Evolutionary conservation across 2,329 filamentous ascomycete genomes (phyloP), one percentile per base, ranked within the genome.

Genomic region (Cyphellophora europaea): DNA sequence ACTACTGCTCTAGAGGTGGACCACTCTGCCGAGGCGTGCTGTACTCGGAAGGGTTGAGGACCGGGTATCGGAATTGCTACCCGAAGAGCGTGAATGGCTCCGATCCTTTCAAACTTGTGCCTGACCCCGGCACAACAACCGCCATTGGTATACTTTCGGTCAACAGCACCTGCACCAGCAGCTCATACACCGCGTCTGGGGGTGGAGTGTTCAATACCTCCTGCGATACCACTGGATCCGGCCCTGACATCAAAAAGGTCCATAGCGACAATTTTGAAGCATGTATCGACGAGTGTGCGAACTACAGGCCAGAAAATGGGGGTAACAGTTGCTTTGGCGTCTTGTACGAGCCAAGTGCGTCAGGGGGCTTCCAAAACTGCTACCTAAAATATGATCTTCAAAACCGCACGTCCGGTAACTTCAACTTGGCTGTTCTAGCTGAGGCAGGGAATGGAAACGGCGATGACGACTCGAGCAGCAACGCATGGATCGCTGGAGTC

Each of bases 21-120:
- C 21, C 21, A 25, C n/a, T 25, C 21, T 25, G 21, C n/a, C n/a
- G 21, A n/a, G 21, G 21, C n/a, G 21, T 25, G n/a, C 21, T 25
- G 8, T 25, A 8, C 21, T 8, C 8, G 8, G 8, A 8, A 8
- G n/a, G 8, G n/a, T 8, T 25, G 21, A n/a, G n/a, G n/a, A n/a
- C 8, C 8, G 21, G 21, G 8, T 25, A 25, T n/a, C 21, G 21
- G 8, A 25, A 25, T 25, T 25, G 21, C n/a, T 25, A n/a, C 8
- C 8, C 21, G 8, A 25, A 25, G n/a, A 25, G n/a, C n/a, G 21
- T n/a, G 8, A 25, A 25, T 25, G 21, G 8, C 8, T 8, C 21
- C 21, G 8, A 25, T n/a, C 8, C 8, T 8, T 8, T 8, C 8
- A 25, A 8, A 25, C n/a, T 8, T 8, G 21, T 25, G 8, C 21